Conservation (phyloP, 805 yeast species). For the Starmera caribaea region DNA sequence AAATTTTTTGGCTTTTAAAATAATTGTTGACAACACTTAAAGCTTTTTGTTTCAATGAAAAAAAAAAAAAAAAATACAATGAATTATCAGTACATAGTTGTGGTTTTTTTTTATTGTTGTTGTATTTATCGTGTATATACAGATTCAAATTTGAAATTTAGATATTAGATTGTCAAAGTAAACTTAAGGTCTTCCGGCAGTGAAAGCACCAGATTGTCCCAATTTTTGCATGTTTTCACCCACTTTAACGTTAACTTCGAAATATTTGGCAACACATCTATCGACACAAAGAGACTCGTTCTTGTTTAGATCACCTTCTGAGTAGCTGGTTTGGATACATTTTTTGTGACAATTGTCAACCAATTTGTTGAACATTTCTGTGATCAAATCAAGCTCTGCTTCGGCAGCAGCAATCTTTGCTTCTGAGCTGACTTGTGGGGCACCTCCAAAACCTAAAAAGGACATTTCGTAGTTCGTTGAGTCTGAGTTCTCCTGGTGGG, state of each 20-base stretch:
- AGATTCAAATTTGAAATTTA: neutral
- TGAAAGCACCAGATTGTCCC: slow-evolving; percentile 34
- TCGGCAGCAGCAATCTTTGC: slow-evolving; percentile 88
- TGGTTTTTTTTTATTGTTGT: no score
- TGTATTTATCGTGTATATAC: neutral
- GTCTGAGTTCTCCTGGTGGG: no score
- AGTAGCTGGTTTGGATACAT: slow-evolving; percentile 62
- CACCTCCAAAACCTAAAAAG: slow-evolving; percentile 64
- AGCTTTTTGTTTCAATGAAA: no score
- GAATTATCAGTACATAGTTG: no score
- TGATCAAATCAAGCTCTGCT: slow-evolving; percentile 93
- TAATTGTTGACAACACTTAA: no score
- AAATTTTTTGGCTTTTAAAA: slow-evolving; percentile 47
- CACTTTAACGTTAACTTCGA: slow-evolving; percentile 88
- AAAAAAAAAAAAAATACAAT: no score
- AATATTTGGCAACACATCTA: slow-evolving; percentile 92
- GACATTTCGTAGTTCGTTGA: slow-evolving; percentile 33
- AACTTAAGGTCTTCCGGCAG: slow-evolving; percentile 18
- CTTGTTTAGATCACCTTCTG: slow-evolving; percentile 67
- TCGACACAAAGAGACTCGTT: slow-evolving; percentile 83
- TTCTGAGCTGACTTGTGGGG: slow-evolving; percentile 64
- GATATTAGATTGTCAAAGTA: neutral
- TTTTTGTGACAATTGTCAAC: slow-evolving; percentile 84
- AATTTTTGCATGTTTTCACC: slow-evolving; percentile 65
- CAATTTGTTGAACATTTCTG: slow-evolving; percentile 92